These are phyloP conservation scores for Penicillium polonicum DNA, from an alignment of 2,329 filamentous ascomycete genomes.

Conservation along the genomic window DNA sequence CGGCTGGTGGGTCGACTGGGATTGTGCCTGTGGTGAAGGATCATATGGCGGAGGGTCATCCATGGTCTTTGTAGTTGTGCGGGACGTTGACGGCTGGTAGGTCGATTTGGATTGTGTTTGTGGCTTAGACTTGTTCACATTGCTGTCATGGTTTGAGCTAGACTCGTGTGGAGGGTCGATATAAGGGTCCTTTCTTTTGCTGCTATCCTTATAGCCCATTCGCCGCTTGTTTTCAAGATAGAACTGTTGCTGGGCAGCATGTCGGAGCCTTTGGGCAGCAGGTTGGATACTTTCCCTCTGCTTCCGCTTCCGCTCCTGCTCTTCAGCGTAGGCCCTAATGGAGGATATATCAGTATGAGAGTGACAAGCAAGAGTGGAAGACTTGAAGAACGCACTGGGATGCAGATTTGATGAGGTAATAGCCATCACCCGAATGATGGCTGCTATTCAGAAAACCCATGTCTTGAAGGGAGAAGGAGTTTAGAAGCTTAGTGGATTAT, in stretches of 20 bases:
- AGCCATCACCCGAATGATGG: slow-evolving; percentile 2
- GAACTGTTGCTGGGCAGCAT: neutral
- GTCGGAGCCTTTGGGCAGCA: neutral
- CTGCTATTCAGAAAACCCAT: slow-evolving; percentile 15
- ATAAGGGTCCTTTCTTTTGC: neutral
- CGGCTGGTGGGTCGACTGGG: neutral
- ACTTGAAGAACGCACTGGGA: slow-evolving; percentile 8
- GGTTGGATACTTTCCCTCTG: neutral
- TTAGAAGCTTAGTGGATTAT: neutral
- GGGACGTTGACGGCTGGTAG: neutral
- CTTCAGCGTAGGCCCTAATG: neutral
- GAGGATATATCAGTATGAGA: neutral
- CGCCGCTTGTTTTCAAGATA: neutral
- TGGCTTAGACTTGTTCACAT: neutral
- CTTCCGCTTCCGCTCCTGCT: neutral
- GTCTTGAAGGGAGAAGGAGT: neutral
- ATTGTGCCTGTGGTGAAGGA: neutral
- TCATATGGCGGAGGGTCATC: neutral
- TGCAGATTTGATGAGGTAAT: slow-evolving; percentile 11
- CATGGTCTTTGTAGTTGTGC: neutral
- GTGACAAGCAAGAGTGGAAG: neutral
- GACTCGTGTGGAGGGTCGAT: neutral
- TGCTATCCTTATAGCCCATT: neutral
- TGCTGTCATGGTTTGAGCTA: neutral
- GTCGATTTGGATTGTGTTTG: neutral